Percentiles rank a stretch among this genome's conserved stretches.
These are phyloP conservation scores for Penicillium diatomitis DNA, from an alignment of 495 filamentous ascomycete genomes.

Conservation along the genomic window DNA sequence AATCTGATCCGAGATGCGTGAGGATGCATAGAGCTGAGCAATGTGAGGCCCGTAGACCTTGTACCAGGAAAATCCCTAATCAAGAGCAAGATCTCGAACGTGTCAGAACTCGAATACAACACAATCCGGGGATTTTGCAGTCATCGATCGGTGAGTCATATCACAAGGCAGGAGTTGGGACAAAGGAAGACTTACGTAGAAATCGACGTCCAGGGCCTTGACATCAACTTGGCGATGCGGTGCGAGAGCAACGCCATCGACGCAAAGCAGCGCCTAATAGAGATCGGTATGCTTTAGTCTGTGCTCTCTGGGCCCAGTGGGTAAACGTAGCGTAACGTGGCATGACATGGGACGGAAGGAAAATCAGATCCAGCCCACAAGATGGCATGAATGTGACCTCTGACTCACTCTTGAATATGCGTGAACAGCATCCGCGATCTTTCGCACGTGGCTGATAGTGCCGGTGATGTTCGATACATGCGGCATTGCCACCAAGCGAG, in stretches of 20 bases:
- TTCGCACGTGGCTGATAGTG: conserved; percentile 52
- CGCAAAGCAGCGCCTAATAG: conserved; percentile 31
- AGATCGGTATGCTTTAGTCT: neutral
- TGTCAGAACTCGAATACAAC: neutral
- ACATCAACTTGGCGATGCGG: conserved; percentile 64
- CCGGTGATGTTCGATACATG: conserved; percentile 64
- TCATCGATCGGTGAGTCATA: neutral
- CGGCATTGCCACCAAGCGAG: conserved; percentile 57
- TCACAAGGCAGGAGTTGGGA: neutral
- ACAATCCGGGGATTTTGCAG: no score
- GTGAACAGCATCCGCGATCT: conserved; percentile 41
- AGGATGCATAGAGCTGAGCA: conserved; percentile 52
- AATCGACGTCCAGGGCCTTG: conserved; percentile 53
- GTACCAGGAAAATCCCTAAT: conserved; percentile 55
- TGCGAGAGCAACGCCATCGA: conserved; percentile 61
- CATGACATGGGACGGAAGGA: neutral
- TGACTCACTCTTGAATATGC: conserved; percentile 22
- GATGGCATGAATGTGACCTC: no score
- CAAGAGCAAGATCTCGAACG: neutral
- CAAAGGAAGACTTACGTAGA: conserved; percentile 41
- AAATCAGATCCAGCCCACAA: no score
- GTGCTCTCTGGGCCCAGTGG: neutral
- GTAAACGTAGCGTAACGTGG: neutral
- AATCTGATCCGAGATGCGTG: conserved; percentile 37
- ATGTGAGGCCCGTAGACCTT: conserved; percentile 71